phyloP scores from a whole-genome alignment of 257 asterid genomes.

The Solanum etuberosum region DNA sequence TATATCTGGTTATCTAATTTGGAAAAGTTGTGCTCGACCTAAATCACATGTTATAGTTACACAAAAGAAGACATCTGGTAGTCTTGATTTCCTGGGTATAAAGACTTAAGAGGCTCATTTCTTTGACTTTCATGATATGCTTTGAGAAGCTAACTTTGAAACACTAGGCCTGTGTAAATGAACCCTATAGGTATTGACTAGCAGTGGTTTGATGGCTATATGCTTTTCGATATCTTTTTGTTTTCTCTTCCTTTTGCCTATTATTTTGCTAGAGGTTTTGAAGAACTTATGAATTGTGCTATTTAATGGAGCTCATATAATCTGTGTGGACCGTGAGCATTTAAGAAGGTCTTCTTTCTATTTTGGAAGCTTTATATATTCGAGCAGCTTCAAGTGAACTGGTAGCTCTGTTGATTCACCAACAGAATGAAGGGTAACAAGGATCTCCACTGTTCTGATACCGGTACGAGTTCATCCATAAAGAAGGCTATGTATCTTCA shows the following conservation, averaged over 20 bases:
- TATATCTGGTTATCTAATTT: neutral
- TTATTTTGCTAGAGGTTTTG: neutral
- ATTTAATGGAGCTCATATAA: neutral
- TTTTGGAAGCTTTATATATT: neutral
- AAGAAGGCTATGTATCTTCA: neutral
- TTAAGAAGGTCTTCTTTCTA: neutral
- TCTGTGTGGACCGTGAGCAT: neutral
- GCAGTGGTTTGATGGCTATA: neutral
- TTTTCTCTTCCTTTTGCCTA: neutral
- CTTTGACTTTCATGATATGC: neutral
- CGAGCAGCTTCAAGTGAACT: neutral
- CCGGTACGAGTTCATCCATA: neutral
- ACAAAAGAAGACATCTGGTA: neutral
- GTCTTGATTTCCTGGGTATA: neutral
- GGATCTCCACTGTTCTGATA: neutral
- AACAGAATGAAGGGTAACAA: neutral
- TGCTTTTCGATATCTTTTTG: neutral
- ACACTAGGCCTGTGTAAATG: neutral
- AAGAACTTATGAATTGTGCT: neutral
- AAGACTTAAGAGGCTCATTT: neutral
- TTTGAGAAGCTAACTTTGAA: neutral
- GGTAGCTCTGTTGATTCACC: neutral
- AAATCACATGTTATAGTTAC: neutral
- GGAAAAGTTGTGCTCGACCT: neutral
- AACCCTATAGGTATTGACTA: neutral